These are phyloP conservation scores for Oemleria cerasiformis DNA, from an alignment of 306 rosid genomes.

Conservation along the genomic window DNA sequence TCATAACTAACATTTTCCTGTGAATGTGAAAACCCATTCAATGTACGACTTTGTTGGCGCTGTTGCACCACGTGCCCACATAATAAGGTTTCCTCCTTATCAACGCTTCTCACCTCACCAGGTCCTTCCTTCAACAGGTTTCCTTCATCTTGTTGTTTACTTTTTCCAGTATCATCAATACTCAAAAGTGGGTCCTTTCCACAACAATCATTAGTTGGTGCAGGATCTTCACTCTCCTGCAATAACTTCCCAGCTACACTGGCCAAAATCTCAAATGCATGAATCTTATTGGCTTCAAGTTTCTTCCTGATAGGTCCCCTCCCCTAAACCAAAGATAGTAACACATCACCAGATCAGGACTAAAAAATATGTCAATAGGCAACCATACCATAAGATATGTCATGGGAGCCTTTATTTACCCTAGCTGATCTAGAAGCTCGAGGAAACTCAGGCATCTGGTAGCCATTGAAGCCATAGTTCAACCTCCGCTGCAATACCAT, in stretches of 20 bases:
- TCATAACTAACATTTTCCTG: conserved; percentile 18
- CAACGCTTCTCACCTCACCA: conserved; percentile 35
- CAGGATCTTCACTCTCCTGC: conserved; percentile 39
- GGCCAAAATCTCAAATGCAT: conserved; percentile 68
- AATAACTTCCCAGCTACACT: conserved; percentile 61
- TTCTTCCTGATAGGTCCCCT: conserved; percentile 52
- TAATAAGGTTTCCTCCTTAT: conserved; percentile 31
- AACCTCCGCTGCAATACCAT: conserved; percentile 52
- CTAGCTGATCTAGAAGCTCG: conserved; percentile 62
- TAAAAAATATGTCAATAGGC: conserved; percentile 1
- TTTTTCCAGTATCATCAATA: conserved; percentile 17
- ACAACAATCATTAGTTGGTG: conserved; percentile 22
- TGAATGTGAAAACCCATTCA: conserved; percentile 21
- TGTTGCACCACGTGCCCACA: neutral
- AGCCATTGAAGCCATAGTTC: conserved; percentile 58
- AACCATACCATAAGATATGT: conserved; percentile 4
- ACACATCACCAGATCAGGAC: conserved; percentile 13
- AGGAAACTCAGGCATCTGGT: conserved; percentile 58
- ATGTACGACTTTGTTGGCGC: conserved; percentile 35
- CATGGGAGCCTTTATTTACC: conserved; percentile 42
- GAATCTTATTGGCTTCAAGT: conserved; percentile 40
- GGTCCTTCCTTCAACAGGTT: conserved; percentile 31
- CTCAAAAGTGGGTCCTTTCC: conserved; percentile 22
- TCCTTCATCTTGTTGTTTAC: conserved; percentile 24
- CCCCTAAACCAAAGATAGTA: conserved; percentile 48